Evolutionary conservation across 139 green algal genomes (phyloP).

Genomic region (Deuterostichococcus epilithicus): DNA sequence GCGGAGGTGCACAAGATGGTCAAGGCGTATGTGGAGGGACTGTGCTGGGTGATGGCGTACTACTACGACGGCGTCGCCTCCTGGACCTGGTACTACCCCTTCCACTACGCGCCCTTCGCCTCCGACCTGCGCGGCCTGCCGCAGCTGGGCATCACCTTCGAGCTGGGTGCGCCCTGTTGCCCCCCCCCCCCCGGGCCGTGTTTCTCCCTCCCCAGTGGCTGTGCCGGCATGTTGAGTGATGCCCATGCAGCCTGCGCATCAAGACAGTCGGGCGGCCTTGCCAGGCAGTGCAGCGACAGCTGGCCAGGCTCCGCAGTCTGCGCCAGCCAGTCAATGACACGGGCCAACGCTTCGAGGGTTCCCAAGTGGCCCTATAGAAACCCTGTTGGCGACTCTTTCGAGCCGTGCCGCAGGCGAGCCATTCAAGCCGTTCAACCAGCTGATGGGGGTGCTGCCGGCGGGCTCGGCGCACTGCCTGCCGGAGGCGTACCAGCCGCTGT

Average conservation of each 20-base stretch:
- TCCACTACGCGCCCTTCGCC: constrained; percentile 99
- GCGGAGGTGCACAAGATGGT: constrained; percentile 59
- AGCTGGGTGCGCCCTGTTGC: constrained; percentile 45
- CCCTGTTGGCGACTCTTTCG: too few species aligned
- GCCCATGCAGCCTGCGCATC: too few species aligned
- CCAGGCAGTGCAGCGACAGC: too few species aligned
- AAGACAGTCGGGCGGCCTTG: too few species aligned
- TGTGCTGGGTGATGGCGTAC: constrained; percentile 96
- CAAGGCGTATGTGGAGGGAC: constrained; percentile 81
- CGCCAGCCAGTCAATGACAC: too few species aligned
- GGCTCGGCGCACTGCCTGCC: constrained; percentile 83
- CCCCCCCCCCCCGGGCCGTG: too few species aligned
- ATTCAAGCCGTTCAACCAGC: constrained; percentile 97
- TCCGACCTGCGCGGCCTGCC: constrained; percentile 76
- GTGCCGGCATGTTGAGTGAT: neutral
- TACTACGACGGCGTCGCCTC: constrained; percentile 83
- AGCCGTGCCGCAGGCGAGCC: constrained; percentile 48
- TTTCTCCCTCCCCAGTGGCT: neutral
- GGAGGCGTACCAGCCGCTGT: constrained; percentile 61
- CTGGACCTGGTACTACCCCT: constrained; percentile 92
- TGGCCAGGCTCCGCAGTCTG: too few species aligned
- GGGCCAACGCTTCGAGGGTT: too few species aligned
- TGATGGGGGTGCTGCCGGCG: constrained; percentile 95
- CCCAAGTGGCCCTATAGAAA: too few species aligned
- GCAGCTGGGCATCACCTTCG: constrained; percentile 70